Evolutionary conservation across 2,329 filamentous ascomycete genomes (phyloP), one percentile per base, ranked within the genome.

Genomic region (Plectosphaerella cucumerina): DNA sequence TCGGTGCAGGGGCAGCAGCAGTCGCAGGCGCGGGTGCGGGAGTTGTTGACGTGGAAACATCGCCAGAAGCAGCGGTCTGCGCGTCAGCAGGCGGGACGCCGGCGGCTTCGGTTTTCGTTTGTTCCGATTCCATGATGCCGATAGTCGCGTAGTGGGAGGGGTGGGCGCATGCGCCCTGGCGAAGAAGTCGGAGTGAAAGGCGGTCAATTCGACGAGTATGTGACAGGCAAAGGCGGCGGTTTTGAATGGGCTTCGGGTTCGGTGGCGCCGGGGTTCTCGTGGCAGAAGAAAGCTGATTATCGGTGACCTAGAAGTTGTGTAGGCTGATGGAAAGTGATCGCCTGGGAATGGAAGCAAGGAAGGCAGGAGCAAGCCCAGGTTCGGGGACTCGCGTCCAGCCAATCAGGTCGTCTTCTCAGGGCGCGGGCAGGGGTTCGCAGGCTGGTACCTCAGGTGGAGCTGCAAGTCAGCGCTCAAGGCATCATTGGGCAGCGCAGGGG

Each of bases 341-440:
- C 11, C 39, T 18, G 18, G 10, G 26, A 31, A 31, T 11, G 10
- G 18, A 42, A 42, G 39, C 39, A 42, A 42, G 39, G 39, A 42
- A 42, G 39, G 39, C 18, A n/a, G n/a, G n/a, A n/a, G 5, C 39
- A 18, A 42, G 39, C 26, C 9, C 26, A 9, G 12, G 11, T 42
- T 42, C 39, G 39, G 39, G n/a, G 39, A 42, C 20, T 42, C 39
- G 18, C 26, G 26, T 31, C 26, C 26, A 31, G 26, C 26, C 26
- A 31, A 31, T 31, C 26, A 31, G 12, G 26, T 8, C 26, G 12
- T 11, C 9, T 31, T 31, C 26, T 31, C 26, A 31, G 3, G 26
- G 26, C 26, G 12, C 26, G 26, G 26, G 47, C 54, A 56, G 53
- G 54, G 54, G 53, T 56, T 46, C 39, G 53, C 50, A 50, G 55